Conservation (phyloP, 225 moss, liverwort and hornwort genomes). For the Pleurozium schreberi region DNA sequence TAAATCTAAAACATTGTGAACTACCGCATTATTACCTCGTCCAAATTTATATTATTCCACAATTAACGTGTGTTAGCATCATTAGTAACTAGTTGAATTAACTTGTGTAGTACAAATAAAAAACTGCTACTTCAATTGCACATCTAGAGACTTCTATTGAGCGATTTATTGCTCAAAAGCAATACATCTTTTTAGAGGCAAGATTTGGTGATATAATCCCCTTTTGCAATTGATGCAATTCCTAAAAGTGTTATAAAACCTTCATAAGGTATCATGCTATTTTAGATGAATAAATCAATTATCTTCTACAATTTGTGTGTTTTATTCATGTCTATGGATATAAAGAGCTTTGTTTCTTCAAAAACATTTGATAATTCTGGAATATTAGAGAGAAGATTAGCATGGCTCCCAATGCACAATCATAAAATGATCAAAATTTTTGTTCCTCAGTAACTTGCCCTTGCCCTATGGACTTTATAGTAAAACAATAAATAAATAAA, state of each 20-base stretch:
- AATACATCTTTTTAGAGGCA: background rate
- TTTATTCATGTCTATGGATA: background rate
- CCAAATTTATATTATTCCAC: background rate
- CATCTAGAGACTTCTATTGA: background rate
- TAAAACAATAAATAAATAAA: background rate
- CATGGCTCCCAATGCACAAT: background rate
- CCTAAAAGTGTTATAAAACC: background rate
- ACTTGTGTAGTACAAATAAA: background rate
- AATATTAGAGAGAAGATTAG: background rate
- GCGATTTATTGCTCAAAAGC: background rate
- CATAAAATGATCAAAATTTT: background rate
- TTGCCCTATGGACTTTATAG: background rate
- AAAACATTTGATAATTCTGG: background rate
- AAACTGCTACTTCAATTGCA: fast-evolving
- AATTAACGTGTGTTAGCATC: background rate
- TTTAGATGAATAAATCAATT: background rate
- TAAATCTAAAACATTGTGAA: background rate
- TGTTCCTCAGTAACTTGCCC: fast-evolving
- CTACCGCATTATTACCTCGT: background rate
- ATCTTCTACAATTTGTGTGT: background rate
- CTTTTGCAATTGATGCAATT: background rate
- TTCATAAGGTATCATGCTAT: background rate
- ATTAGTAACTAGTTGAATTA: background rate
- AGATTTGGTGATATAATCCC: background rate
- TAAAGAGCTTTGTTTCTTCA: background rate